These are phyloP conservation scores for Leucaena leucocephala DNA, from an alignment of 306 rosid species.

Conservation along the genomic window DNA sequence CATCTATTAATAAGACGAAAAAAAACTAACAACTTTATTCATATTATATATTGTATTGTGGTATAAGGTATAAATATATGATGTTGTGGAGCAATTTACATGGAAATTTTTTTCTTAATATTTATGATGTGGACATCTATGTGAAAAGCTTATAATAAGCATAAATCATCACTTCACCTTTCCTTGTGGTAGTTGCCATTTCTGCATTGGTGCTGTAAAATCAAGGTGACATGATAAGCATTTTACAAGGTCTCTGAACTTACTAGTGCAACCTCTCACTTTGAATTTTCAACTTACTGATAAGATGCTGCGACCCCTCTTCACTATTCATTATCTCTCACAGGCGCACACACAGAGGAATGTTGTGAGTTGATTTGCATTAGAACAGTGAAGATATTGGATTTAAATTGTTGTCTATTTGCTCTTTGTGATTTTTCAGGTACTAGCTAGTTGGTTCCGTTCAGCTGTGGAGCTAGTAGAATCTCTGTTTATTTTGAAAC, in stretches of 20 bases:
- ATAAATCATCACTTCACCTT: background rate
- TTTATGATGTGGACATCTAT: background rate
- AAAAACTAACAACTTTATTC: background rate
- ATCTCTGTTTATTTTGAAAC: slow-evolving; percentile 39
- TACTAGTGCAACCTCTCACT: background rate
- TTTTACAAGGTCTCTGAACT: background rate
- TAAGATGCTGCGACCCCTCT: background rate
- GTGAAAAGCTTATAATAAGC: background rate
- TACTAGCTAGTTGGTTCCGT: slow-evolving; percentile 35
- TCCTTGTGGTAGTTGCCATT: slow-evolving; percentile 5
- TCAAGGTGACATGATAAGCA: background rate
- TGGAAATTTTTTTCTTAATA: background rate
- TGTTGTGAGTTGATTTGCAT: background rate
- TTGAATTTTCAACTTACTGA: background rate
- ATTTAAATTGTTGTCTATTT: slow-evolving; percentile 22
- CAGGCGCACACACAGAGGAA: background rate
- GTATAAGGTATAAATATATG: no score
- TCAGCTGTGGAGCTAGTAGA: slow-evolving; percentile 32
- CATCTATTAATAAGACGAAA: background rate
- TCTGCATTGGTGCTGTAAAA: slow-evolving; percentile 2
- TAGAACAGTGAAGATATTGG: slow-evolving; percentile 3
- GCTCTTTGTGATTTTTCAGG: slow-evolving; percentile 52
- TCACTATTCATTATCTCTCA: background rate
- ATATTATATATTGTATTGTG: no score
- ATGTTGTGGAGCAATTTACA: background rate